Percentiles rank a stretch among this genome's conserved stretches.
phyloP scores from a whole-genome alignment of 2,329 filamentous ascomycete genomes.

The Knoxdaviesia proteae region DNA sequence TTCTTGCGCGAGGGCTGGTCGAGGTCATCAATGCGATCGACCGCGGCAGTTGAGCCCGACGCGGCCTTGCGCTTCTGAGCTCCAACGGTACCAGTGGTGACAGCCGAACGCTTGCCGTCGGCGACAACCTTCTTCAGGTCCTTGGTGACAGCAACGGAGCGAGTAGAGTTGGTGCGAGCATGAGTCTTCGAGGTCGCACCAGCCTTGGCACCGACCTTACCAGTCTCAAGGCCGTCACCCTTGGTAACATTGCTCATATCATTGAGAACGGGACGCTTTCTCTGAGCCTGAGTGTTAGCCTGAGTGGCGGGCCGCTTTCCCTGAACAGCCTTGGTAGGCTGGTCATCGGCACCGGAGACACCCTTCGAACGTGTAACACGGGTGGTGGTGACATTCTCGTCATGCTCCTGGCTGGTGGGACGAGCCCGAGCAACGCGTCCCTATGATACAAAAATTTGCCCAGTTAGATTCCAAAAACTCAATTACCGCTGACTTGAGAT shows the following conservation, averaged over 20 bases:
- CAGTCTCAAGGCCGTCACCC: slow-evolving; percentile 46
- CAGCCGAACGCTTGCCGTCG: slow-evolving; percentile 52
- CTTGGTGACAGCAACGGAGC: slow-evolving; percentile 44
- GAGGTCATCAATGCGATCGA: not conserved
- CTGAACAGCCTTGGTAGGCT: slow-evolving; percentile 40
- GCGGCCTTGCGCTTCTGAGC: slow-evolving; percentile 48
- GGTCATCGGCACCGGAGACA: slow-evolving; percentile 46
- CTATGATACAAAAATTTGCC: too few species aligned
- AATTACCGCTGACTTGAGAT: too few species aligned
- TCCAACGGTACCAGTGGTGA: slow-evolving; percentile 47
- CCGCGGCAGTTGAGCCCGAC: slow-evolving; percentile 12
- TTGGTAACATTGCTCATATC: slow-evolving; percentile 95
- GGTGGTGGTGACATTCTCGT: slow-evolving; percentile 65
- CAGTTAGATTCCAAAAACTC: too few species aligned
- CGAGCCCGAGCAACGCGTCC: slow-evolving; percentile 5
- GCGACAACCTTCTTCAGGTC: slow-evolving; percentile 38
- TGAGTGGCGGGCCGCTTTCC: slow-evolving; percentile 43
- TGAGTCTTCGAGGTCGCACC: slow-evolving; percentile 62
- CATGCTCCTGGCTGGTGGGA: slow-evolving; percentile 49
- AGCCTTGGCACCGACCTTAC: slow-evolving; percentile 48
- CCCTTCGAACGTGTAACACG: slow-evolving; percentile 88
- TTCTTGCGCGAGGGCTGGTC: slow-evolving; percentile 44
- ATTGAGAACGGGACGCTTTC: slow-evolving; percentile 69
- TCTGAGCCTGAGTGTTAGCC: slow-evolving; percentile 25
- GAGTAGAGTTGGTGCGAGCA: slow-evolving; percentile 34